Evolutionary conservation across 441 rosid genomes (phyloP).

Genomic region (Theobroma grandiflorum): DNA sequence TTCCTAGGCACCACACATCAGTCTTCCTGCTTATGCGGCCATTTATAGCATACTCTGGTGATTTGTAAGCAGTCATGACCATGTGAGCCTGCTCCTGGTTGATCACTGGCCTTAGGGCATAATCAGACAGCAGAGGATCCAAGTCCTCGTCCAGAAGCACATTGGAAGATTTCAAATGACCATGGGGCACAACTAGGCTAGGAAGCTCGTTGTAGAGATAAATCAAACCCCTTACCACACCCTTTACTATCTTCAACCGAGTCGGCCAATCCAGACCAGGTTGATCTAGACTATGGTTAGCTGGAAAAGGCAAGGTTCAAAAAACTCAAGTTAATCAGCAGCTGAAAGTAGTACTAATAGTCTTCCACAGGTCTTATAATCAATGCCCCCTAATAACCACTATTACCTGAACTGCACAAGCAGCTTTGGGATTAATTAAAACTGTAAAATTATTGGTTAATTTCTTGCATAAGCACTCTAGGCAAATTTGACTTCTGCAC

Average conservation of each 20-base stretch:
- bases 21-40: slow-evolving; percentile 66
- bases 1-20: slow-evolving; percentile 89
- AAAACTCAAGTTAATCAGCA: neutral
- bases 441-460: too few species aligned
- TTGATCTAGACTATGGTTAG: slow-evolving; percentile 56
- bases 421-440: too few species aligned
- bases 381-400: too few species aligned
- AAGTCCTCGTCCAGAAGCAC: slow-evolving; percentile 66
- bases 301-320: slow-evolving; percentile 41
- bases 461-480: too few species aligned
- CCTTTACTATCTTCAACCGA: slow-evolving; percentile 74
- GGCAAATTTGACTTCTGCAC: neutral
- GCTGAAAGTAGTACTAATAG: neutral
- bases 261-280: slow-evolving; percentile 79
- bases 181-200: slow-evolving; percentile 69
- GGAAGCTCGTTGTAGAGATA: slow-evolving; percentile 78
- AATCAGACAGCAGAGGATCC: slow-evolving; percentile 78
- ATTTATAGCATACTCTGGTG: slow-evolving; percentile 69
- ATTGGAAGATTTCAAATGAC: slow-evolving; percentile 94
- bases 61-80: slow-evolving; percentile 78
- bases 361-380: too few species aligned
- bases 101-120: slow-evolving; percentile 72
- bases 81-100: slow-evolving; percentile 72
- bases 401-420: too few species aligned
- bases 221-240: slow-evolving; percentile 73